Conservation (phyloP, 805 yeast genomes). For the Starmerella stigmatis region DNA sequence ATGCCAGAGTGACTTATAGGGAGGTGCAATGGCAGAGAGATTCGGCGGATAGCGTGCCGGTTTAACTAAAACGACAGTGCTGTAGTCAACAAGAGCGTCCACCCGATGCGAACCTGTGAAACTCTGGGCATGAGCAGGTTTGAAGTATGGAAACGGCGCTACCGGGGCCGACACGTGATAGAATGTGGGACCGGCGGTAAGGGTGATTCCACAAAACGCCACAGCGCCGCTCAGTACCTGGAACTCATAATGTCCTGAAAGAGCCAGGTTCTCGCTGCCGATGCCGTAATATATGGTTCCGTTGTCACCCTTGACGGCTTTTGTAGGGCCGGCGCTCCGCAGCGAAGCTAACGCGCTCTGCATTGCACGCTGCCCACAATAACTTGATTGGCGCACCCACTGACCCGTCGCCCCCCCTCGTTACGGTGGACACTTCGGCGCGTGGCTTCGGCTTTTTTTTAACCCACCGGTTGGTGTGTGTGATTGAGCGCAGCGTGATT, state of each 20-base stretch:
- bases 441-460: no score
- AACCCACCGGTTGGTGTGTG: no score
- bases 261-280: conserved; percentile 21
- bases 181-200: conserved; percentile 9
- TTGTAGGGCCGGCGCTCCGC: conserved; percentile 13
- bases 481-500: no score
- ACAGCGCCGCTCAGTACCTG: conserved; percentile 29
- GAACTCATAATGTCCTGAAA: conserved; percentile 28
- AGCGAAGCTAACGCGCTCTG: conserved; percentile 19
- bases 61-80: conserved; percentile 11
- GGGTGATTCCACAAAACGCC: conserved; percentile 23
- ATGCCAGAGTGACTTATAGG: conserved; percentile 25
- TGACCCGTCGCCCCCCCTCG: no score
- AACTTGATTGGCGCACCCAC: no score
- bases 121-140: conserved; percentile 10
- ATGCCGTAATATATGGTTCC: conserved; percentile 11
- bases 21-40: conserved; percentile 24
- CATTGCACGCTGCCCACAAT: no score
- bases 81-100: not conserved
- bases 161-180: conserved; percentile 18
- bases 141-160: conserved; percentile 22
- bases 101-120: not conserved
- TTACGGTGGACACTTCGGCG: no score
- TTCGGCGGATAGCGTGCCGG: not conserved
- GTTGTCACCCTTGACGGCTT: conserved; percentile 1